Conservation (phyloP, 495 filamentous ascomycete genomes). For the Hyaloscypha bicolor region DNA sequence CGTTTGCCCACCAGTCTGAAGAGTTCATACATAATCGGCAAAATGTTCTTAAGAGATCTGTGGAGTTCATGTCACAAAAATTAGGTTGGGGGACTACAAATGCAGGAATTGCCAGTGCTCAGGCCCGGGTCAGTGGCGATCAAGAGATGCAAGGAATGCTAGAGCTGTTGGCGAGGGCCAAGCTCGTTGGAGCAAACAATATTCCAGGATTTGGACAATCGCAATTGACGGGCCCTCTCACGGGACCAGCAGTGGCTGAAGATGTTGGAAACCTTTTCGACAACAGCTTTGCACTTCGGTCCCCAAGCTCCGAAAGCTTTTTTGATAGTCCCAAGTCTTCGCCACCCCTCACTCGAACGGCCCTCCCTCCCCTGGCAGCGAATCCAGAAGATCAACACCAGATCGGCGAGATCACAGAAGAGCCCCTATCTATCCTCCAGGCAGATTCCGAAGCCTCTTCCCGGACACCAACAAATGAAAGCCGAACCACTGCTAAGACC, state of each 20-base stretch:
- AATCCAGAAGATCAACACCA: neutral
- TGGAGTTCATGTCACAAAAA: constrained; percentile 97
- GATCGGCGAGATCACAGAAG: constrained; percentile 8
- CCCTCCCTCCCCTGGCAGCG: neutral
- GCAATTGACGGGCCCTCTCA: constrained; percentile 62
- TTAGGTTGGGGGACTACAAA: constrained; percentile 73
- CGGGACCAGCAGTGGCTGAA: constrained; percentile 70
- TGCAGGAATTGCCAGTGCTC: constrained; percentile 71
- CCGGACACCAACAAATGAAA: constrained; percentile 58
- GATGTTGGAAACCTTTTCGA: constrained; percentile 78
- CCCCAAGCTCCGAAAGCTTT: constrained; percentile 53
- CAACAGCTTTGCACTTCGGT: constrained; percentile 62
- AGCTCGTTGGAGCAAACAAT: constrained; percentile 61
- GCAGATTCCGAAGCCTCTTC: constrained; percentile 49
- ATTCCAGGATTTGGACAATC: constrained; percentile 45
- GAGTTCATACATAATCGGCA: constrained; percentile 88
- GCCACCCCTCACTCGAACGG: constrained; percentile 33
- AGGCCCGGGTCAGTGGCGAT: constrained; percentile 80
- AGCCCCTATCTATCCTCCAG: neutral
- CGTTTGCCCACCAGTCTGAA: constrained; percentile 94
- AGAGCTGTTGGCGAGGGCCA: constrained; percentile 79
- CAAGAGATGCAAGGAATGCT: constrained; percentile 88
- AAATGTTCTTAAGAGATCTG: constrained; percentile 88
- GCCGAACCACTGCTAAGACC: constrained; percentile 52
- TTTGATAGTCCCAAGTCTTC: constrained; percentile 40